Conservation (phyloP, 176 grass and related monocot genomes). For the Zea mays region DNA sequence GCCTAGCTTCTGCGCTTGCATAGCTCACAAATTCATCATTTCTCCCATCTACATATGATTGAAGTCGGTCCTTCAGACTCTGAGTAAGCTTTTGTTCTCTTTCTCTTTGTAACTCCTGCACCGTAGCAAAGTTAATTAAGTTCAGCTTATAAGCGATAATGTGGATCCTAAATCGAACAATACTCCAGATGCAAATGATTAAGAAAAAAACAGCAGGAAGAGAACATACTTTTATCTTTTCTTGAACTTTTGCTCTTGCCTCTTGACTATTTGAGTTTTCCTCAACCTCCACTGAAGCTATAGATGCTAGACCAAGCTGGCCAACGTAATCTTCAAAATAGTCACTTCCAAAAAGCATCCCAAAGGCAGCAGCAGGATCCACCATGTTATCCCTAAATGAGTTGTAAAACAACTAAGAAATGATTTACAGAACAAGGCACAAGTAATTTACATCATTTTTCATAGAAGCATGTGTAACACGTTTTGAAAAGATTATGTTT, state of each 20-base stretch:
- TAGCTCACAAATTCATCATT: constrained; percentile 78
- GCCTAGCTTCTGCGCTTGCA: constrained; percentile 70
- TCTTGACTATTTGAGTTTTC: too few relatives aligned
- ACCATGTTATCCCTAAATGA: constrained; percentile 78
- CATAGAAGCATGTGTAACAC: background rate
- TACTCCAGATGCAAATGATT: too few relatives aligned
- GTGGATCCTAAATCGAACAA: too few relatives aligned
- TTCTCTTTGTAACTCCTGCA: constrained; percentile 77
- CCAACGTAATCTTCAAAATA: too few relatives aligned
- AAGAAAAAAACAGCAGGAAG: too few relatives aligned
- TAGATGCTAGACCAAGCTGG: too few relatives aligned
- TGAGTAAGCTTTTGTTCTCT: constrained; percentile 74
- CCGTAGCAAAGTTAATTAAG: constrained; percentile 29
- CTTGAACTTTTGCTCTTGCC: too few relatives aligned
- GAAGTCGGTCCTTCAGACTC: constrained; percentile 79
- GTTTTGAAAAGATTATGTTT: background rate
- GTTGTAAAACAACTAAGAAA: background rate
- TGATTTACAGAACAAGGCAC: background rate
- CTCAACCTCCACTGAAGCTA: too few relatives aligned
- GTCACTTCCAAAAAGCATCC: too few relatives aligned
- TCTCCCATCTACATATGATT: constrained; percentile 68
- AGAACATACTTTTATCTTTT: too few relatives aligned
- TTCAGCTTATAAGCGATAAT: constrained; percentile 10
- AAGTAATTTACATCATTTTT: background rate
- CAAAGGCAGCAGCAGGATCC: constrained; percentile 84